phyloP scores from a whole-genome alignment of 1,284 basidiomycete genomes.

The Ceratobasidium sp. region DNA sequence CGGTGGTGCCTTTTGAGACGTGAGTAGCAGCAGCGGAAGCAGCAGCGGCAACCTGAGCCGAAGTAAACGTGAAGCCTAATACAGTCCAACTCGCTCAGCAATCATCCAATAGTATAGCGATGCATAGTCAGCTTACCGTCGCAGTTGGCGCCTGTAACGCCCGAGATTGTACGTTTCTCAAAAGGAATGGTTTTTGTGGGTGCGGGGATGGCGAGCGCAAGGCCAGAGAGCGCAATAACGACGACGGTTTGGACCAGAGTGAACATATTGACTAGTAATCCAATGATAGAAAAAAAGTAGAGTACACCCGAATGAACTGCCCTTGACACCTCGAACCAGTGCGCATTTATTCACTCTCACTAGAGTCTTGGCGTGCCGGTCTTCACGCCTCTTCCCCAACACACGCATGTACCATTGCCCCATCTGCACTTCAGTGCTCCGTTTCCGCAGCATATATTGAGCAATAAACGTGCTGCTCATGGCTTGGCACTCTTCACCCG shows the following conservation, averaged over 20 bases:
- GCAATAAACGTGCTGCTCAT: constrained; percentile 24
- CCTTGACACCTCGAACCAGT: neutral
- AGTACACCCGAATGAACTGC: neutral
- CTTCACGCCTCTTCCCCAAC: neutral
- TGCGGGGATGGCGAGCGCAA: constrained; percentile 28
- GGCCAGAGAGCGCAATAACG: constrained; percentile 27
- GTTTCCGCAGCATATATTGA: constrained; percentile 25
- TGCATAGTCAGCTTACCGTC: neutral
- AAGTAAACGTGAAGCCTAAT: constrained; percentile 37
- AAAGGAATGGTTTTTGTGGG: constrained; percentile 11
- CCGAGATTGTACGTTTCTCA: constrained; percentile 33
- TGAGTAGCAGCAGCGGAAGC: constrained; percentile 23
- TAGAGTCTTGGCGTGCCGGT: constrained; percentile 14
- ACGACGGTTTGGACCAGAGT: constrained; percentile 11
- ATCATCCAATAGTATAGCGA: neutral
- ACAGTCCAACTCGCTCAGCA: neutral
- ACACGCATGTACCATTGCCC: constrained; percentile 22
- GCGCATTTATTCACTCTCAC: constrained; percentile 28
- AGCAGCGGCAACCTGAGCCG: constrained; percentile 38
- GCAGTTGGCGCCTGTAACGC: constrained; percentile 36
- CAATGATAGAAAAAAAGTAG: neutral
- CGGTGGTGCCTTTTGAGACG: constrained; percentile 19
- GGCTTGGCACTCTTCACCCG: constrained; percentile 29
- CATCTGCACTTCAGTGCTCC: constrained; percentile 2
- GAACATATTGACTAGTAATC: neutral